Evolutionary conservation across 306 rosid genomes (phyloP).

Genomic region (Sindora glabra): DNA sequence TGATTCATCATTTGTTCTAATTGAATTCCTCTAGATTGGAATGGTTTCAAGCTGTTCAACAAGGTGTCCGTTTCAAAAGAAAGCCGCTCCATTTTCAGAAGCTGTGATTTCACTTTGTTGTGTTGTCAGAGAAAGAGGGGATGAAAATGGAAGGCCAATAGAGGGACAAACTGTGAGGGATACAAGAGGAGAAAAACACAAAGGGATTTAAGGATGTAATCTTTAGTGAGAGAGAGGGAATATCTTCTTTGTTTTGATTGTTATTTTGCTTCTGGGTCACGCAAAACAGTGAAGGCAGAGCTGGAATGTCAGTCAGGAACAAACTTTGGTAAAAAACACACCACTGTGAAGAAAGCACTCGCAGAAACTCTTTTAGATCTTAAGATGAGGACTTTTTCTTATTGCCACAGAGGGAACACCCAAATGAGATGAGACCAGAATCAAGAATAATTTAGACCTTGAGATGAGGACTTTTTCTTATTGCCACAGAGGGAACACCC

Average conservation of each 20-base stretch:
- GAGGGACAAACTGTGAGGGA: not conserved
- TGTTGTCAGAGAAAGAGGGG: not conserved
- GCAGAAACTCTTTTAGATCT: slow-evolving; percentile 25
- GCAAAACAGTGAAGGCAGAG: slow-evolving; percentile 35
- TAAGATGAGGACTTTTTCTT: slow-evolving; percentile 1
- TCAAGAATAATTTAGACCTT: slow-evolving; percentile 22
- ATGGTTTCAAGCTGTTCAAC: too few species aligned
- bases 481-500: slow-evolving; percentile 2
- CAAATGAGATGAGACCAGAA: not conserved
- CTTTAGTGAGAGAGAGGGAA: slow-evolving; percentile 14
- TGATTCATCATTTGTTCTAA: too few species aligned
- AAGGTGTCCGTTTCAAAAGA: too few species aligned
- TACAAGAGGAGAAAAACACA: slow-evolving; percentile 10
- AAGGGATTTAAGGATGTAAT: slow-evolving; percentile 16
- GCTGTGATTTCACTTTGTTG: not conserved
- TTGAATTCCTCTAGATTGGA: too few species aligned
- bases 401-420: slow-evolving; percentile 10
- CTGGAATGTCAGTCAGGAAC: slow-evolving; percentile 40
- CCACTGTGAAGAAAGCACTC: slow-evolving; percentile 6
- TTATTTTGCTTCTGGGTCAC: slow-evolving; percentile 45
- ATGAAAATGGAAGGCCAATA: not conserved
- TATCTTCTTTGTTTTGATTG: slow-evolving; percentile 1
- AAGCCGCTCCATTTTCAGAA: slow-evolving; percentile 54
- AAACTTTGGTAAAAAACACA: slow-evolving; percentile 19
- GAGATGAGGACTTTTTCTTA: slow-evolving; percentile 7